Evolutionary conservation across 192 early-diverging fungal species (phyloP).

Genomic region (Mortierella alpina): DNA sequence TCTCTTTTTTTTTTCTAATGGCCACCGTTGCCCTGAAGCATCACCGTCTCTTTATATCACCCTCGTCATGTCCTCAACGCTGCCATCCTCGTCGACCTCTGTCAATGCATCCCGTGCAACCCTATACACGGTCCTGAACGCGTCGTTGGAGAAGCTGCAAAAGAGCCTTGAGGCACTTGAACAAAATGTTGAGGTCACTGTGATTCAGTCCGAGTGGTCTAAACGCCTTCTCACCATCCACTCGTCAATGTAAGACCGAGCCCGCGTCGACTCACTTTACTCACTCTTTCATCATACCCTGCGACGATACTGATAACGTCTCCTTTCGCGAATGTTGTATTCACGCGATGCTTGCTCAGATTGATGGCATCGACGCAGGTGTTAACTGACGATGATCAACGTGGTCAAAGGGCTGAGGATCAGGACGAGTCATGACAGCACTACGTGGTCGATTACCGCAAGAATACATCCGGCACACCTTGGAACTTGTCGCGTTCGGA

Average conservation of each 20-base stretch:
- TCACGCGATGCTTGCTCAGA: background rate
- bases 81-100: constrained; percentile 9
- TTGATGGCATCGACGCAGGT: constrained; percentile 33
- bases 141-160: constrained; percentile 39
- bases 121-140: constrained; percentile 49
- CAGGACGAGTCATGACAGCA: constrained; percentile 11
- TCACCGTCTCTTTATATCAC: background rate
- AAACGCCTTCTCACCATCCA: constrained; percentile 31
- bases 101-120: constrained; percentile 25
- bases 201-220: constrained; percentile 45
- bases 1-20: no score
- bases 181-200: constrained; percentile 37
- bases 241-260: constrained; percentile 13
- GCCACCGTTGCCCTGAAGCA: background rate
- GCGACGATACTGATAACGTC: background rate
- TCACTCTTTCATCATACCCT: background rate
- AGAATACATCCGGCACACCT: no score
- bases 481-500: no score
- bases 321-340: background rate
- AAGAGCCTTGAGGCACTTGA: constrained; percentile 36
- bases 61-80: constrained; percentile 5
- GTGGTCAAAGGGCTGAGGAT: constrained; percentile 8
- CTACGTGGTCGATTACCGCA: no score
- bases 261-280: background rate
- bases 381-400: constrained; percentile 17